Conservation (phyloP, 768 basidiomycete genomes). For the Mycena indigotica region DNA sequence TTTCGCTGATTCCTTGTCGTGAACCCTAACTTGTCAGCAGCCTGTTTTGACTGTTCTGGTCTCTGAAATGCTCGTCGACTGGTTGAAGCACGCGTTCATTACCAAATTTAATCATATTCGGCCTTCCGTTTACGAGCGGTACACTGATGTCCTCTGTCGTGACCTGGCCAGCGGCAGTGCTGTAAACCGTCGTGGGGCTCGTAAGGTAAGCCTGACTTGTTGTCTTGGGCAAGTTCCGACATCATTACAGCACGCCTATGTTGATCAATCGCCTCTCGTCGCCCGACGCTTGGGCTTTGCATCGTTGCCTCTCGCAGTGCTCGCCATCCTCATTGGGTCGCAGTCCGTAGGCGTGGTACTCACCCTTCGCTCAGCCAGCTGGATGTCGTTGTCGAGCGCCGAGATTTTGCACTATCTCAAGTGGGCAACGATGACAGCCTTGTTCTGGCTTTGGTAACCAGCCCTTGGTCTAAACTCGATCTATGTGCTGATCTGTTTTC, state of each 20-base stretch:
- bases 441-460: conserved; percentile 92
- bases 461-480: too few relatives aligned
- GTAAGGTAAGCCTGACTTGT: conserved; percentile 54
- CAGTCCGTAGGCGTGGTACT: conserved; percentile 70
- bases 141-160: conserved; percentile 91
- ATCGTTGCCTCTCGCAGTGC: conserved; percentile 84
- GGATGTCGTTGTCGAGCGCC: conserved; percentile 50
- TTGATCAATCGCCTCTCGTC: conserved; percentile 94
- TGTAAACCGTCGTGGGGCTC: conserved; percentile 63
- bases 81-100: conserved; percentile 99
- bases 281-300: conserved; percentile 94
- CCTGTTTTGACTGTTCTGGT: conserved; percentile 89
- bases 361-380: conserved; percentile 46
- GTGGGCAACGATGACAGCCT: conserved; percentile 63
- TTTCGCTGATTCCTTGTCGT: neutral
- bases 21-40: conserved; percentile 41
- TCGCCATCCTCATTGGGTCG: conserved; percentile 74
- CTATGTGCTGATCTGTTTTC: neutral
- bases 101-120: conserved; percentile 99
- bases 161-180: conserved; percentile 84
- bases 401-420: conserved; percentile 58
- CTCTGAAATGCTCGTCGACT: conserved; percentile 95
- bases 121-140: conserved; percentile 92
- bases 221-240: conserved; percentile 2
- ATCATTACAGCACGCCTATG: conserved; percentile 72